Evolutionary conservation across 2,329 filamentous ascomycete species (phyloP).

Genomic region (Sporothrix luriei): DNA sequence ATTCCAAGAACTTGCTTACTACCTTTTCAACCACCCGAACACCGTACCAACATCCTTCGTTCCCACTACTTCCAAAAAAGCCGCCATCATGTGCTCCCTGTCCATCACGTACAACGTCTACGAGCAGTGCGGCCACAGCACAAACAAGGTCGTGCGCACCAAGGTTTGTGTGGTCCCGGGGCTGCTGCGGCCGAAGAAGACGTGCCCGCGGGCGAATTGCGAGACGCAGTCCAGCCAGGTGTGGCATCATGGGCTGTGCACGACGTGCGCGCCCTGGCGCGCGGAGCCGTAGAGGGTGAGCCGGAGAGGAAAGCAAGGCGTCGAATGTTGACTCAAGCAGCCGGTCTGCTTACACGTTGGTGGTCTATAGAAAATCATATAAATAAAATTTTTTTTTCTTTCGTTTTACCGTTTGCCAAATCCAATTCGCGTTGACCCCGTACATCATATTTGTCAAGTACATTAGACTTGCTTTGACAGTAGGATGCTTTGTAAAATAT

Average conservation of each 20-base stretch:
- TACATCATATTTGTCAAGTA: too few relatives aligned
- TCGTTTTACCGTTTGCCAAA: too few relatives aligned
- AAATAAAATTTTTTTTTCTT: too few relatives aligned
- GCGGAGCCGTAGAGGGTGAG: neutral
- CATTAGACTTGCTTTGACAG: too few relatives aligned
- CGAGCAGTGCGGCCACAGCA: constrained; percentile 17
- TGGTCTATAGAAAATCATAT: neutral
- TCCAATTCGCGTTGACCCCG: too few relatives aligned
- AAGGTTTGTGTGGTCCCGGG: constrained; percentile 1
- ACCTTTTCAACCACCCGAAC: neutral
- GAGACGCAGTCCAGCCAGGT: neutral
- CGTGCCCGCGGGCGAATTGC: neutral
- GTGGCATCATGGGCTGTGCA: neutral
- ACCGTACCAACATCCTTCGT: neutral
- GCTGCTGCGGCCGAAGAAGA: neutral
- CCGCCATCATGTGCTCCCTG: neutral
- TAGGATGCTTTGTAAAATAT: too few relatives aligned
- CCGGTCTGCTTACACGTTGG: neutral
- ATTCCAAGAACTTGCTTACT: too few relatives aligned
- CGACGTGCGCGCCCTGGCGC: neutral
- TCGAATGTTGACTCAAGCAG: neutral
- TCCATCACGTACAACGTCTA: neutral
- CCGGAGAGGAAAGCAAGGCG: neutral
- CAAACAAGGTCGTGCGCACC: neutral
- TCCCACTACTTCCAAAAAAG: neutral